phyloP scores from a whole-genome alignment of 768 basidiomycete genomes.

The Tylopilus vinaceipallidus region DNA sequence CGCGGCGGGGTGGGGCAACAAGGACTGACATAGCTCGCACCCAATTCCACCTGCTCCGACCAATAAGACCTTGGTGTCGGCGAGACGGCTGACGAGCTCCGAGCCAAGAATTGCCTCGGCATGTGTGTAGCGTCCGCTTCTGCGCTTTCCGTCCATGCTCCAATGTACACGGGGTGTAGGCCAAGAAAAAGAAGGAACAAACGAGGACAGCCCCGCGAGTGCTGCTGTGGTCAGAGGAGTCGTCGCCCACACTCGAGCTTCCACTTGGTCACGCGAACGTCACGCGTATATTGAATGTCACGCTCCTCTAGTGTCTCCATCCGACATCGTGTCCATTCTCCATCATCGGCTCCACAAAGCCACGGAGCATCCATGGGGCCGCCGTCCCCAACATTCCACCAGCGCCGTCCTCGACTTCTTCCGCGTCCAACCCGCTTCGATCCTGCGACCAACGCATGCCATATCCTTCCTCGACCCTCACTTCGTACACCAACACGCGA shows the following conservation, averaged over 20 bases:
- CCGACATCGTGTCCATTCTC: conserved; percentile 61
- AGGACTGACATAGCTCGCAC: conserved; percentile 80
- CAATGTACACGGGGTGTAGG: background rate
- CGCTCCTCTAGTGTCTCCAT: conserved; percentile 47
- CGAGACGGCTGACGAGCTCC: conserved; percentile 59
- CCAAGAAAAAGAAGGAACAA: background rate
- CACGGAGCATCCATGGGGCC: conserved; percentile 56
- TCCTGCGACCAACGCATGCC: conserved; percentile 68
- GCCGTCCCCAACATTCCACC: background rate
- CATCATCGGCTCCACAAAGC: conserved; percentile 69
- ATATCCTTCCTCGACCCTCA: conserved; percentile 57
- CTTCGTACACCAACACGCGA: conserved; percentile 59
- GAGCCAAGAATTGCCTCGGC: conserved; percentile 79
- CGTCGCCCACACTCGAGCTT: background rate
- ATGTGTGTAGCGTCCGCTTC: conserved; percentile 48
- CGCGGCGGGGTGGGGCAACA: background rate
- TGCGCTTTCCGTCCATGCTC: conserved; percentile 10
- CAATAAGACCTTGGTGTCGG: conserved; percentile 70
- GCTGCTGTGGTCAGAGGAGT: background rate
- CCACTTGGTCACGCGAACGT: conserved; percentile 27
- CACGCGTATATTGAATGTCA: conserved; percentile 24
- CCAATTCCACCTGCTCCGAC: conserved; percentile 98
- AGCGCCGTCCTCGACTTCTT: background rate
- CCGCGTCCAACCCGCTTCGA: conserved; percentile 17
- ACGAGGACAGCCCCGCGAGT: background rate